A percentile compares a stretch with the other conserved stretches of the same genome.
These are phyloP conservation scores for Sporisorium scitamineum DNA, from an alignment of 1,284 basidiomycete species.

Conservation along the genomic window DNA sequence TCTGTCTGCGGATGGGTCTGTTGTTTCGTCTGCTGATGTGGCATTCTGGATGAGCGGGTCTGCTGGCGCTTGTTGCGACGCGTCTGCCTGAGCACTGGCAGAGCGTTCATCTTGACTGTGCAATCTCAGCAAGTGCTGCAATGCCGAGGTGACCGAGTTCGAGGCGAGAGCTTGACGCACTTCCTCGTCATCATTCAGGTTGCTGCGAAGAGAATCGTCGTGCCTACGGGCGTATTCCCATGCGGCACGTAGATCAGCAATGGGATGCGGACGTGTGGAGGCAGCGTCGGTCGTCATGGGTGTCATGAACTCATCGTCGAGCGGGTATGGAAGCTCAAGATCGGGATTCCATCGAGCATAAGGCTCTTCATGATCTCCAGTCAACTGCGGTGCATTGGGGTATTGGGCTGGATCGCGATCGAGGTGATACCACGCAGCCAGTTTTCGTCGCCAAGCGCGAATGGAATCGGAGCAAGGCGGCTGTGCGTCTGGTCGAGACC, in stretches of 20 bases:
- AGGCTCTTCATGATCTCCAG: slow-evolving; percentile 7
- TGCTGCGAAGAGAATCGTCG: slow-evolving; percentile 1
- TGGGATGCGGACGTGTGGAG: slow-evolving; percentile 29
- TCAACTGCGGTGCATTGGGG: slow-evolving; percentile 13
- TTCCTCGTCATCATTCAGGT: slow-evolving; percentile 29
- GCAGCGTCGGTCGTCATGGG: slow-evolving; percentile 7
- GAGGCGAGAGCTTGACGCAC: slow-evolving; percentile 22
- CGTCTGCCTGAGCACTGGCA: background rate
- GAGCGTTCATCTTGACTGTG: background rate
- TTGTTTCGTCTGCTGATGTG: background rate
- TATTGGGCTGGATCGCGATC: slow-evolving; percentile 27
- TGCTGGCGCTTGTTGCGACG: background rate
- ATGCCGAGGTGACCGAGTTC: slow-evolving; percentile 11
- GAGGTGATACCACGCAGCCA: slow-evolving; percentile 40
- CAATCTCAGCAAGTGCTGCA: slow-evolving; percentile 6
- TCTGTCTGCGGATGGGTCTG: background rate
- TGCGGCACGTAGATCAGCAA: slow-evolving; percentile 17
- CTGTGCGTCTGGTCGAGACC: slow-evolving; percentile 12
- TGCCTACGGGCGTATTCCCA: slow-evolving; percentile 31
- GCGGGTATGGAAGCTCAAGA: slow-evolving; percentile 32
- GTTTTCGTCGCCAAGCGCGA: slow-evolving; percentile 40
- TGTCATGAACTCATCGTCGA: slow-evolving; percentile 32
- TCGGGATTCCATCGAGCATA: slow-evolving; percentile 41
- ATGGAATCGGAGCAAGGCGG: slow-evolving; percentile 20
- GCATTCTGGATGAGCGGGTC: background rate